phyloP scores from a whole-genome alignment of 1,284 basidiomycete species.

The Microbotryum intermedium region DNA sequence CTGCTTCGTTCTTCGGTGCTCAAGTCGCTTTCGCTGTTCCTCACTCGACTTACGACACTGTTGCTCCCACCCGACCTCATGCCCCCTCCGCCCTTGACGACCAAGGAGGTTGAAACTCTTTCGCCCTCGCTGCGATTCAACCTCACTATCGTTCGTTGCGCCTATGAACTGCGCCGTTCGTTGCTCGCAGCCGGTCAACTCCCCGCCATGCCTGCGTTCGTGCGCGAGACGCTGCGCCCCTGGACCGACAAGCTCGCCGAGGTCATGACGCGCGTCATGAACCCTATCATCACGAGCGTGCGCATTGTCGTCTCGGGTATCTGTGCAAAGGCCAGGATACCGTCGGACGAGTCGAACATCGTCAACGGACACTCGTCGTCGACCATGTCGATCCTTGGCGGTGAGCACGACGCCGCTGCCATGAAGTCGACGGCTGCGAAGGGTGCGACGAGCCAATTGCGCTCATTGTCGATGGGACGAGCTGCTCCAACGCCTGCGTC shows the following conservation, averaged over 20 bases:
- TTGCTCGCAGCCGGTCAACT: conserved; percentile 9
- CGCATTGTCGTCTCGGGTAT: conserved; percentile 7
- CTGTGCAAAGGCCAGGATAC: conserved; percentile 5
- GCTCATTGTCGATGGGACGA: conserved; percentile 22
- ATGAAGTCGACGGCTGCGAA: background rate
- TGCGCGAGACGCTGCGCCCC: conserved; percentile 31
- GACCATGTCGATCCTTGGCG: background rate
- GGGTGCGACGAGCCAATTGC: conserved; percentile 8
- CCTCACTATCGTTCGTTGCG: conserved; percentile 32
- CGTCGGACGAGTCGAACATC: background rate
- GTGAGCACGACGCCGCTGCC: background rate
- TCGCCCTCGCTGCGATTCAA: conserved; percentile 29
- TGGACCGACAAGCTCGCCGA: conserved; percentile 33
- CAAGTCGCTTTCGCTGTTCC: conserved; percentile 33
- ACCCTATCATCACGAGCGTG: conserved; percentile 21
- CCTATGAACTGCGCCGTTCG: conserved; percentile 26
- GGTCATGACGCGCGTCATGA: conserved; percentile 31
- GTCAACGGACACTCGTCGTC: background rate
- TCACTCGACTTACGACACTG: conserved; percentile 32
- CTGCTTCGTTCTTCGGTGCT: conserved; percentile 33
- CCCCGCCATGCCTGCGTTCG: conserved; percentile 22
- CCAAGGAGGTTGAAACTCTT: conserved; percentile 27
- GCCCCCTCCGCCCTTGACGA: conserved; percentile 9
- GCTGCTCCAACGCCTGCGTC: background rate
- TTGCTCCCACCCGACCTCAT: conserved; percentile 23